These are phyloP conservation scores for Aethionema arabicum DNA, from an alignment of 345 rosid species.

Conservation along the genomic window DNA sequence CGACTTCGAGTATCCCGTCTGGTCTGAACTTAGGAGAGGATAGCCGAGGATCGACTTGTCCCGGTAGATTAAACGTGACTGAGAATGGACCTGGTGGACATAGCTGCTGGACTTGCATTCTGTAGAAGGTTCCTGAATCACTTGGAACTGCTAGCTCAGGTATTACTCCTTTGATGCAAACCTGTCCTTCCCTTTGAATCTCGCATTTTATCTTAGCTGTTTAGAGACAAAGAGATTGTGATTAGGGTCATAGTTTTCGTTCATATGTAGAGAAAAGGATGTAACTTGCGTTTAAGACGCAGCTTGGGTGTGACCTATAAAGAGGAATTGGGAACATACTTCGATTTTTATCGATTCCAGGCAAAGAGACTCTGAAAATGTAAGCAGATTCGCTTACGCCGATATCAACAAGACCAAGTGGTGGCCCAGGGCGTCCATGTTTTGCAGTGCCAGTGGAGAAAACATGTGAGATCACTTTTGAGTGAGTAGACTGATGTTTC, in stretches of 20 bases:
- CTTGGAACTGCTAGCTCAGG: slow-evolving; percentile 40
- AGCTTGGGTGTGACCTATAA: too few species aligned
- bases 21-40: slow-evolving; percentile 43
- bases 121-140: slow-evolving; percentile 33
- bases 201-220: slow-evolving; percentile 60
- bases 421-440: slow-evolving; percentile 48
- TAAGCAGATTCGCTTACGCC: slow-evolving; percentile 66
- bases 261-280: slow-evolving; percentile 20
- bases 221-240: not conserved
- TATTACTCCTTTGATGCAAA: slow-evolving; percentile 52
- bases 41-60: slow-evolving; percentile 78
- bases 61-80: slow-evolving; percentile 61
- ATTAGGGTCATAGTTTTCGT: slow-evolving; percentile 8
- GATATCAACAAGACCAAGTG: slow-evolving; percentile 63
- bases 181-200: slow-evolving; percentile 55
- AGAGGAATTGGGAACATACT: slow-evolving; percentile 42
- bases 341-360: slow-evolving; percentile 53
- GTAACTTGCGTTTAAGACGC: too few species aligned
- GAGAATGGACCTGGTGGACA: slow-evolving; percentile 62
- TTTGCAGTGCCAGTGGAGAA: slow-evolving; percentile 60
- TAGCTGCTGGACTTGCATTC: slow-evolving; percentile 51
- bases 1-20: slow-evolving; percentile 69
- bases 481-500: slow-evolving; percentile 21
- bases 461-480: slow-evolving; percentile 37
- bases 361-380: slow-evolving; percentile 66